Conservation (phyloP, 2,329 filamentous ascomycete genomes). For the Fusarium acutatum region DNA sequence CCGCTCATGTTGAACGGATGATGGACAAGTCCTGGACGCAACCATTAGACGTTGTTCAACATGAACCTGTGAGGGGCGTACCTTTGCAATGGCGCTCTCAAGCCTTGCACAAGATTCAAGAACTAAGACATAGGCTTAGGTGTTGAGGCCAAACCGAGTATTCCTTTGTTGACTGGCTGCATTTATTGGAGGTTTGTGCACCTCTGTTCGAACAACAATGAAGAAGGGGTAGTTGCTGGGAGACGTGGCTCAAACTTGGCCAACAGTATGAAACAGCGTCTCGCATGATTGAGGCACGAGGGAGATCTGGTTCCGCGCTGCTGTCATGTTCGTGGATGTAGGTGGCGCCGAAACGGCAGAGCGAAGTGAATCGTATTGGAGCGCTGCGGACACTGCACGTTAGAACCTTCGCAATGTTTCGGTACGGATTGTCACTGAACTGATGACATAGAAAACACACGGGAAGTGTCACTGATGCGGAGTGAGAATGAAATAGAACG, state of each 20-base stretch:
- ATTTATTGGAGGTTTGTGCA: neutral
- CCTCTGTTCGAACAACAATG: neutral
- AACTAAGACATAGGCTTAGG: rapidly evolving
- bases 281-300: rapidly evolving
- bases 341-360: too few species aligned
- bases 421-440: neutral
- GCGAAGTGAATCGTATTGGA: neutral
- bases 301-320: too few species aligned
- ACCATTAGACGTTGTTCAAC: neutral
- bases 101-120: neutral
- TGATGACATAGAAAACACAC: rapidly evolving
- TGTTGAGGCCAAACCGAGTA: too few species aligned
- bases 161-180: neutral
- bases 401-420: neutral
- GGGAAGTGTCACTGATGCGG: rapidly evolving
- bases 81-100: neutral
- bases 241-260: neutral
- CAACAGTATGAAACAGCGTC: rapidly evolving
- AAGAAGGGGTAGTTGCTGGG: rapidly evolving
- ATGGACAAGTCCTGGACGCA: neutral
- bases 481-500: neutral
- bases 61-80: neutral
- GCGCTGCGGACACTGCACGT: neutral
- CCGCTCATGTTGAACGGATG: neutral
- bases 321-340: neutral